phyloP scores from a whole-genome alignment of 805 yeast species.

The Novakomyces olei region DNA sequence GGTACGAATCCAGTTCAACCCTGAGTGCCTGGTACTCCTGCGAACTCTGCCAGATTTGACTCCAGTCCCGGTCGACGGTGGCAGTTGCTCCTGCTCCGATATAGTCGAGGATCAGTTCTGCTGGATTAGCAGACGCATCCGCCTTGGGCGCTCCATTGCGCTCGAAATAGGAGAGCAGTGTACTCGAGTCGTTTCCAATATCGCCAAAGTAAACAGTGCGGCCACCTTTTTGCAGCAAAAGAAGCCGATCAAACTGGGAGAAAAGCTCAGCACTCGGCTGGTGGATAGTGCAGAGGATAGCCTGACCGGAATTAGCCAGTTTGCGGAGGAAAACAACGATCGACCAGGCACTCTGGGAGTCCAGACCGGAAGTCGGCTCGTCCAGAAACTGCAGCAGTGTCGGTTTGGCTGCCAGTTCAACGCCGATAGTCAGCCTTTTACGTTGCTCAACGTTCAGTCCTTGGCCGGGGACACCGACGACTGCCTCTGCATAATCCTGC shows the following conservation, averaged over 20 bases:
- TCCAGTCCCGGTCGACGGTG: constrained; percentile 34
- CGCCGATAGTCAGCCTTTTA: constrained; percentile 47
- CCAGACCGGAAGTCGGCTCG: constrained; percentile 57
- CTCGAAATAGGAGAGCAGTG: constrained; percentile 46
- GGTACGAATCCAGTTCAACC: constrained; percentile 14
- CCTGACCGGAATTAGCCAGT: constrained; percentile 49
- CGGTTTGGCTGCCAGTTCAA: constrained; percentile 50
- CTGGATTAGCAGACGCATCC: constrained; percentile 40
- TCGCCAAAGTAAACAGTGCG: constrained; percentile 66
- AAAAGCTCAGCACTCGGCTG: constrained; percentile 55
- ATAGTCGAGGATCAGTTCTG: constrained; percentile 50
- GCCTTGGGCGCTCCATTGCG: constrained; percentile 51
- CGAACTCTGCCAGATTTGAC: constrained; percentile 35
- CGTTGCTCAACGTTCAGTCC: constrained; percentile 51
- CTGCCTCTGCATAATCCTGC: constrained; percentile 52
- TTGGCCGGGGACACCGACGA: constrained; percentile 54
- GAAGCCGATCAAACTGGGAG: constrained; percentile 43
- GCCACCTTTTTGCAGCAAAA: constrained; percentile 55
- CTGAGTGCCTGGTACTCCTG: constrained; percentile 20
- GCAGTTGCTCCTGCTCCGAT: constrained; percentile 73
- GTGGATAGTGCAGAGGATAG: constrained; percentile 54
- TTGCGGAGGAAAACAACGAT: constrained; percentile 44
- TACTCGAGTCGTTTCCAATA: constrained; percentile 38
- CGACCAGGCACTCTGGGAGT: constrained; percentile 43
- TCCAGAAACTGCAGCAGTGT: constrained; percentile 35